Percentiles rank a stretch among this genome's conserved stretches.
These are phyloP conservation scores for Suillus subaureus DNA, from an alignment of 768 basidiomycete genomes.

Conservation along the genomic window DNA sequence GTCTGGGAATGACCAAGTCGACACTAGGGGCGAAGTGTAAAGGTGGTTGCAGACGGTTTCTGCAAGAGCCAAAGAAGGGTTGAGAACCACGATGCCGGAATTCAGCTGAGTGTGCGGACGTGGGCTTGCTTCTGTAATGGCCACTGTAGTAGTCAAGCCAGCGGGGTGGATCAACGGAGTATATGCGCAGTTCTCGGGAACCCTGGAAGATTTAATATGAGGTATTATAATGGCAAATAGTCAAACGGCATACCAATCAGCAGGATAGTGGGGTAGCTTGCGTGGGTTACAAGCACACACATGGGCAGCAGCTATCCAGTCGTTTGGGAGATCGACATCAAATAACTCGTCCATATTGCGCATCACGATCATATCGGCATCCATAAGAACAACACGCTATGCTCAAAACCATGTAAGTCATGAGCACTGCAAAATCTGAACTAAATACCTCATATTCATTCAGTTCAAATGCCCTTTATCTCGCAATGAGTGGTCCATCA, in stretches of 20 bases:
- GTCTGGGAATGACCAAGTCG: conserved; percentile 78
- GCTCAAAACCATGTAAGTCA: conserved; percentile 9
- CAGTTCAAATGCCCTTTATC: conserved; percentile 58
- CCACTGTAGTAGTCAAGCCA: conserved; percentile 47
- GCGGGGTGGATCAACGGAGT: conserved; percentile 51
- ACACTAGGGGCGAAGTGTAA: conserved; percentile 50
- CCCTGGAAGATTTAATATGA: conserved; percentile 49
- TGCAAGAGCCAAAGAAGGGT: conserved; percentile 64
- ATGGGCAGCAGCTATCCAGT: conserved; percentile 85
- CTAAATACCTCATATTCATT: conserved; percentile 60
- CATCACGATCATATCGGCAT: conserved; percentile 86
- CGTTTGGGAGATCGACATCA: conserved; percentile 52
- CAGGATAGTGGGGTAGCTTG: conserved; percentile 81
- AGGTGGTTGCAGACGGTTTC: conserved; percentile 49
- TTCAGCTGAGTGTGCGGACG: conserved; percentile 86
- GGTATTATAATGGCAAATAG: neutral
- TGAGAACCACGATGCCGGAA: conserved; percentile 85
- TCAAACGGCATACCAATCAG: conserved; percentile 64
- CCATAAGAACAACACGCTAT: conserved; percentile 79
- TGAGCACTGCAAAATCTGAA: conserved; percentile 13
- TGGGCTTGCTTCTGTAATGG: conserved; percentile 49
- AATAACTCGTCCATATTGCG: conserved; percentile 83
- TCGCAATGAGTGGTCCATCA: conserved; percentile 24
- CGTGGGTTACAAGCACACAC: conserved; percentile 95
- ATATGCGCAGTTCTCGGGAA: conserved; percentile 90